A percentile compares a stretch with the other conserved stretches of the same genome.
Evolutionary conservation across 2,329 filamentous ascomycete species (phyloP).

Genomic region (Aspergillus sp.): DNA sequence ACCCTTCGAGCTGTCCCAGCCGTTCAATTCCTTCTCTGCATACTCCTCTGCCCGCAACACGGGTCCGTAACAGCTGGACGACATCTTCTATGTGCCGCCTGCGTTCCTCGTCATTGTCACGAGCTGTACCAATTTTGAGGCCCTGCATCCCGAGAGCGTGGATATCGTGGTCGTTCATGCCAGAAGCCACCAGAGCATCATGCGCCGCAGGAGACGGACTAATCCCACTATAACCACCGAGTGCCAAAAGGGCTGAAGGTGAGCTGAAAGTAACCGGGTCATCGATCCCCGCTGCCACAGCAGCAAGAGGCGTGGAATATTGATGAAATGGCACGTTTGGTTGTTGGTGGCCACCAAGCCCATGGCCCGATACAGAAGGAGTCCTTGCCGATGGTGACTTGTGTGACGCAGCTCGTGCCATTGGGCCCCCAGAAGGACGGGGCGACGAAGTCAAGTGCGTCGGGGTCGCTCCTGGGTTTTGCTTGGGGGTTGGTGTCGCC

Average conservation of each 20-base stretch:
- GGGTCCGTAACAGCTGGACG: slow-evolving; percentile 31
- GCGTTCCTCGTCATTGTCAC: slow-evolving; percentile 37
- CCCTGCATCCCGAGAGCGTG: slow-evolving; percentile 32
- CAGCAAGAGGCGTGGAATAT: slow-evolving; percentile 37
- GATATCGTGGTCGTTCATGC: slow-evolving; percentile 33
- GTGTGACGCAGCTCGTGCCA: slow-evolving; percentile 34
- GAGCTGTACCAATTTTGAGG: slow-evolving; percentile 27
- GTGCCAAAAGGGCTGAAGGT: slow-evolving; percentile 37
- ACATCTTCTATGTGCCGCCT: slow-evolving; percentile 35
- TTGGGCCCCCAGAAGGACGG: slow-evolving; percentile 33
- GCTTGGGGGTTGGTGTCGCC: slow-evolving; percentile 40
- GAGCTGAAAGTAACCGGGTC: slow-evolving; percentile 39
- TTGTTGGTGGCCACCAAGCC: slow-evolving; percentile 23
- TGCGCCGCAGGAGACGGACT: slow-evolving; percentile 33
- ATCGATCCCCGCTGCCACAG: slow-evolving; percentile 28
- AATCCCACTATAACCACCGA: slow-evolving; percentile 36
- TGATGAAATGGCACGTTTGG: slow-evolving; percentile 24
- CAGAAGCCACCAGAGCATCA: slow-evolving; percentile 27
- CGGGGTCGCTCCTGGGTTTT: slow-evolving; percentile 35
- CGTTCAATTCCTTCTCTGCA: slow-evolving; percentile 38
- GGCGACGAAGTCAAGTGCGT: slow-evolving; percentile 39
- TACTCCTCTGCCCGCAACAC: slow-evolving; percentile 36
- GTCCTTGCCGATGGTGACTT: slow-evolving; percentile 40
- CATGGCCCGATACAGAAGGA: slow-evolving; percentile 32
- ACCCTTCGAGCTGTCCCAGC: slow-evolving; percentile 35